Percentiles rank a stretch among this genome's conserved stretches.
These are phyloP conservation scores for Naganishia albida DNA, from an alignment of 1,284 basidiomycete species.

Conservation along the genomic window DNA sequence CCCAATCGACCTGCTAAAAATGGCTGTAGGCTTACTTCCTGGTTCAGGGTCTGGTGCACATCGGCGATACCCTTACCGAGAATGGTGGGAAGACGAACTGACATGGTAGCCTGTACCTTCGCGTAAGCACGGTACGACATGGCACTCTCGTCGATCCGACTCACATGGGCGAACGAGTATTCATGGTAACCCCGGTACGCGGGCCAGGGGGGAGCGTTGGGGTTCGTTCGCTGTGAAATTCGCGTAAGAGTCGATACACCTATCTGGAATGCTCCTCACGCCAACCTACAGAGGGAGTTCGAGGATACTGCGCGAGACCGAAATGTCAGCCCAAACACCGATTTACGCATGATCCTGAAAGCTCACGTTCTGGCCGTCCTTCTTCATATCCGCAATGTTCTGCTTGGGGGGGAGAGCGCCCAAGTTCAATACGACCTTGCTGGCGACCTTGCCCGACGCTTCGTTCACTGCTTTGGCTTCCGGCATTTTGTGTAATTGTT, in stretches of 20 bases:
- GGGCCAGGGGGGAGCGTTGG: slow-evolving; percentile 96
- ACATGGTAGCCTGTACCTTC: slow-evolving; percentile 72
- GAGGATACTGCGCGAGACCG: slow-evolving; percentile 51
- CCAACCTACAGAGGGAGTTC: slow-evolving; percentile 56
- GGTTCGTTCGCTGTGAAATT: slow-evolving; percentile 56
- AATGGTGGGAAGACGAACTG: slow-evolving; percentile 89
- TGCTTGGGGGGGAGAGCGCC: slow-evolving; percentile 53
- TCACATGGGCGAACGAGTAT: slow-evolving; percentile 83
- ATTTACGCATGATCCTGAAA: neutral
- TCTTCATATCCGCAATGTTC: slow-evolving; percentile 48
- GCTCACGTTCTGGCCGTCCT: slow-evolving; percentile 43
- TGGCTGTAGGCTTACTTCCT: slow-evolving; percentile 52
- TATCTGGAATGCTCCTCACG: no score
- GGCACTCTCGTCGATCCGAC: slow-evolving; percentile 25
- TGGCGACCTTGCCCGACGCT: slow-evolving; percentile 37
- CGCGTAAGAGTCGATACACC: neutral
- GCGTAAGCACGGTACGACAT: slow-evolving; percentile 18
- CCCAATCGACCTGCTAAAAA: neutral
- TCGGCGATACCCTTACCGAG: slow-evolving; percentile 96
- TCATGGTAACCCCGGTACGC: slow-evolving; percentile 93
- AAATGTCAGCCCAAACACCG: neutral
- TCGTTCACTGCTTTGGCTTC: slow-evolving; percentile 37
- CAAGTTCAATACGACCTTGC: slow-evolving; percentile 49
- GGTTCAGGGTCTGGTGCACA: slow-evolving; percentile 83
- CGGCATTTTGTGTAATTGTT: slow-evolving; percentile 20